Conservation (phyloP, 1,284 basidiomycete species). For the Cystobasidium pallidum region DNA sequence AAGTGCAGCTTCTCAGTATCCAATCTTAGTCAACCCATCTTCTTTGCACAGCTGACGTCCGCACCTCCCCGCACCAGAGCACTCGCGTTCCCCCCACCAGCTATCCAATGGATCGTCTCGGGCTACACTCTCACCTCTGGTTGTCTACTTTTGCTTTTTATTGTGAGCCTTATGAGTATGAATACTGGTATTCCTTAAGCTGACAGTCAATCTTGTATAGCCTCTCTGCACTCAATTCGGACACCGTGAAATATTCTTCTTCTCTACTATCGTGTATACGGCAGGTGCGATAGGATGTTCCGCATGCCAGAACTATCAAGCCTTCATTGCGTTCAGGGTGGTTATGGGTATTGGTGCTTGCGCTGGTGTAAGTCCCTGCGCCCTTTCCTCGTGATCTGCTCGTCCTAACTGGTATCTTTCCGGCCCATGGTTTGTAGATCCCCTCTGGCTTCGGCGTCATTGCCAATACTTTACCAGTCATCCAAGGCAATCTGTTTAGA, state of each 20-base stretch:
- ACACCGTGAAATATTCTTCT: slow-evolving; percentile 29
- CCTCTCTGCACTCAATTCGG: slow-evolving; percentile 41
- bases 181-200: background rate
- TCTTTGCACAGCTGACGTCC: no score
- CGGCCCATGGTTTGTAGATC: background rate
- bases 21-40: no score
- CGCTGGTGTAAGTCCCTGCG: slow-evolving; percentile 21
- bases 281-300: slow-evolving; percentile 29
- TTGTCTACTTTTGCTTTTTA: slow-evolving; percentile 37
- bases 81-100: slow-evolving; percentile 30
- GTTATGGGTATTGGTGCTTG: slow-evolving; percentile 40
- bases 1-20: background rate
- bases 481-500: slow-evolving; percentile 24
- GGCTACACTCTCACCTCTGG: slow-evolving; percentile 37
- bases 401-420: background rate
- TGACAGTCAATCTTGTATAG: background rate
- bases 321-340: slow-evolving; percentile 34
- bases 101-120: slow-evolving; percentile 40
- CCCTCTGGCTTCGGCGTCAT: slow-evolving; percentile 40
- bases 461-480: slow-evolving; percentile 34
- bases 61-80: no score
- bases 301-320: background rate
- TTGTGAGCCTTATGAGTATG: no score
- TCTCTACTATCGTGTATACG: slow-evolving; percentile 22
- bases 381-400: no score